Percentiles rank a stretch among this genome's conserved stretches.
Conservation (phyloP, 2,329 filamentous ascomycete genomes). For the Aspergillus sp. region DNA sequence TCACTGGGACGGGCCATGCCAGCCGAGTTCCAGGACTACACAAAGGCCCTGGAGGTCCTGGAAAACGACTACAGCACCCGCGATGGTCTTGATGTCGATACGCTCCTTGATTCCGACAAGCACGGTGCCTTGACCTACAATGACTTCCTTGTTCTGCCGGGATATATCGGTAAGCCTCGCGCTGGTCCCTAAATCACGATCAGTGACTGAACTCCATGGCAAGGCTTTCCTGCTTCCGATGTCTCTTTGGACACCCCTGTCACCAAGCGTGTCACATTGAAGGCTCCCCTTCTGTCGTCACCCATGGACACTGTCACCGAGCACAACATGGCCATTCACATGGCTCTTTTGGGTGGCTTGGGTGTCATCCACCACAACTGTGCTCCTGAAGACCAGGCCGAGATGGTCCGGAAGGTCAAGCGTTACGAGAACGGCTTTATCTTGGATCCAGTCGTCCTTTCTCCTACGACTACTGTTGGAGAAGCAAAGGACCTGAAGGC, state of each 20-base stretch:
- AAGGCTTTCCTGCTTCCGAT: conserved; percentile 84
- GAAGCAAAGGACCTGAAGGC: conserved; percentile 92
- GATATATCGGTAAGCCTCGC: conserved; percentile 74
- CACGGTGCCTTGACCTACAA: conserved; percentile 97
- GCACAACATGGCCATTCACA: conserved; percentile 99
- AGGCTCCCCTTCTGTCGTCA: conserved; percentile 94
- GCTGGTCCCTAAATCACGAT: conserved; percentile 10
- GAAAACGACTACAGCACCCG: conserved; percentile 62
- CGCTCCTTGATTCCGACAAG: conserved; percentile 85
- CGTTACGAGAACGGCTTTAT: conserved; percentile 99
- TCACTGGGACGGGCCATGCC: conserved; percentile 49
- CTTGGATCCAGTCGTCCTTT: conserved; percentile 89
- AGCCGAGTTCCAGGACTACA: conserved; percentile 67
- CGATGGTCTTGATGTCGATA: conserved; percentile 85
- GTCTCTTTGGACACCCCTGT: conserved; percentile 87
- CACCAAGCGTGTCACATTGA: conserved; percentile 92
- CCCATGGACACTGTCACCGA: conserved; percentile 99
- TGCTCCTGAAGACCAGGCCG: conserved; percentile 92
- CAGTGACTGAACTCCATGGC: conserved; percentile 24
- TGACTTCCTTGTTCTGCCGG: conserved; percentile 93
- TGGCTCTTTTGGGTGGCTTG: conserved; percentile 54
- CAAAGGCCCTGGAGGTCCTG: conserved; percentile 75
- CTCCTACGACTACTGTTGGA: conserved; percentile 79
- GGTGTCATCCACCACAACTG: conserved; percentile 99
- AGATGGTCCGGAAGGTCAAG: conserved; percentile 99